Conservation (phyloP, 2,329 filamentous ascomycete genomes). For the Phialophora macrospora region DNA sequence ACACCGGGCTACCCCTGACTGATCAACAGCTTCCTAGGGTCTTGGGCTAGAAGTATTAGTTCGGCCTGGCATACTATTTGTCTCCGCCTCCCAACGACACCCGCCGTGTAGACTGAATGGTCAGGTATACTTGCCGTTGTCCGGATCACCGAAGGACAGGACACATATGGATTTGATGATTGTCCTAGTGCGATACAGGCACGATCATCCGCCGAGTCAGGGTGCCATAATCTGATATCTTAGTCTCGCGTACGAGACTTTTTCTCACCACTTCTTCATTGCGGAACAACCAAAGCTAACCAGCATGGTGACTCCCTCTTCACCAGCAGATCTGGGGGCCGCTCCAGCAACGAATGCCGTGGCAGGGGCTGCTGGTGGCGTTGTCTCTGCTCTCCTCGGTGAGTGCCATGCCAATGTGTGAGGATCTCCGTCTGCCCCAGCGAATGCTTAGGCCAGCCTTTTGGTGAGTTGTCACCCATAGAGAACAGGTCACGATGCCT, state of each 20-base stretch:
- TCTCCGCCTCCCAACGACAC: background rate
- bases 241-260: background rate
- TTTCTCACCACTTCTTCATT: background rate
- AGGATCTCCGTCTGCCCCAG: background rate
- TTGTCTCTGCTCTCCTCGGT: slow-evolving; percentile 26
- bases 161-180: background rate
- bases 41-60: background rate
- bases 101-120: background rate
- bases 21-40: background rate
- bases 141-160: background rate
- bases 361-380: slow-evolving; percentile 20
- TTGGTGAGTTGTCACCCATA: slow-evolving; percentile 3
- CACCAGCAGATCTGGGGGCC: background rate
- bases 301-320: background rate
- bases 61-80: background rate
- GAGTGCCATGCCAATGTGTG: background rate
- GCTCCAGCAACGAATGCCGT: slow-evolving; percentile 14
- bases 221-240: background rate
- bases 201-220: background rate
- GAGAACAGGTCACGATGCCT: background rate
- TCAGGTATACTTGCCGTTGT: background rate
- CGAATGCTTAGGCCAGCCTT: background rate
- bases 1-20: background rate
- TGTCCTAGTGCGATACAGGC: background rate
- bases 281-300: background rate